Percentiles rank a stretch among this genome's conserved stretches.
Evolutionary conservation across 2,329 filamentous ascomycete species (phyloP).

Genomic region (Orbilia quercus): DNA sequence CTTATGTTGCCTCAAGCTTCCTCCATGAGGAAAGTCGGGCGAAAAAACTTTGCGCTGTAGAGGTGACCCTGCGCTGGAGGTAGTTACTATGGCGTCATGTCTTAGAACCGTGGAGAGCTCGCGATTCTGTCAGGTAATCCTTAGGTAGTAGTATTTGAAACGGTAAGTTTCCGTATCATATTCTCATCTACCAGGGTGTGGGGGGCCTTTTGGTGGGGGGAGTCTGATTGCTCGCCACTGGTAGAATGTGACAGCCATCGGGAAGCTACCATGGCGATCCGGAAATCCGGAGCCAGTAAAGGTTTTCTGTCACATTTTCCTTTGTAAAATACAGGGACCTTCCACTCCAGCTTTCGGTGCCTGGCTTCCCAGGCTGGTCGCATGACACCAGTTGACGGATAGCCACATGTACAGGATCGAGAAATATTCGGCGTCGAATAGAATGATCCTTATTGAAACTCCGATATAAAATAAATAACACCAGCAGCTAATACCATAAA

Average conservation of each 20-base stretch:
- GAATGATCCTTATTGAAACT: neutral
- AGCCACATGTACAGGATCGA: neutral
- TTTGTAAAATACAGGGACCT: constrained; percentile 25
- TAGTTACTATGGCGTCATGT: constrained; percentile 39
- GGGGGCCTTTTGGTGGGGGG: constrained; percentile 23
- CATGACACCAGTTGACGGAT: constrained; percentile 7
- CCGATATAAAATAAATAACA: constrained; percentile 14
- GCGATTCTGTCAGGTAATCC: constrained; percentile 42
- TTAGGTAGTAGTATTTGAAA: constrained; percentile 21
- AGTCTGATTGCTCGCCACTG: neutral
- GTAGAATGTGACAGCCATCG: constrained; percentile 2
- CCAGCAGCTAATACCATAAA: constrained; percentile 15
- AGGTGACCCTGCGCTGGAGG: neutral
- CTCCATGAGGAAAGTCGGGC: constrained; percentile 18
- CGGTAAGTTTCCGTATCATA: constrained; percentile 41
- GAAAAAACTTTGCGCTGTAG: constrained; percentile 33
- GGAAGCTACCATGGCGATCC: constrained; percentile 16
- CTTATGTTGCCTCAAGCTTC: constrained; percentile 26
- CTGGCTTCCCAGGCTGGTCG: constrained; percentile 4
- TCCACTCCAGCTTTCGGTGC: constrained; percentile 7
- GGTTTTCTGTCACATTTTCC: constrained; percentile 32
- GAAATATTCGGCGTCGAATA: neutral
- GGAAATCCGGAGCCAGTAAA: constrained; percentile 18
- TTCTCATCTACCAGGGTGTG: constrained; percentile 22
- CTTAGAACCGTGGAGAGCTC: constrained; percentile 37